Evolutionary conservation across 345 rosid species (phyloP).

Genomic region (Pugionium cornutum): DNA sequence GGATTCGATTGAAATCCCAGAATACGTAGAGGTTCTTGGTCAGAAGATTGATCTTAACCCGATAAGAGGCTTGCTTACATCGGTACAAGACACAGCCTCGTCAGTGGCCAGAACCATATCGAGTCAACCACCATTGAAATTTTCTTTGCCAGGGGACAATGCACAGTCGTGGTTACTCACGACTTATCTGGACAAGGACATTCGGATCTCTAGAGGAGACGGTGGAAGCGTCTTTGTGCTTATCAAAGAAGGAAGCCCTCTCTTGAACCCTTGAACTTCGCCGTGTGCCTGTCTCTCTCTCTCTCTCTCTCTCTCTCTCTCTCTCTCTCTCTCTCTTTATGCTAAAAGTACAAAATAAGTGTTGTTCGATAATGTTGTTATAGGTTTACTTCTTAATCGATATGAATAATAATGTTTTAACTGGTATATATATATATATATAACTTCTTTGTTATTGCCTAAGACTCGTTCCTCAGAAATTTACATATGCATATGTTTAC

Average conservation of each 20-base stretch:
- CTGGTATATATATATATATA: not conserved
- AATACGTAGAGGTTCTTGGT: constrained; percentile 77
- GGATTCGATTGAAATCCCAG: constrained; percentile 80
- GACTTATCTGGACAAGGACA: constrained; percentile 80
- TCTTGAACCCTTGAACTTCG: constrained; percentile 40
- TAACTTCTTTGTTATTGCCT: not conserved
- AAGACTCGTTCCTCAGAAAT: not conserved
- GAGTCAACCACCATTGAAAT: constrained; percentile 83
- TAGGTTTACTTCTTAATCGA: constrained; percentile 15
- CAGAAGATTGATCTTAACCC: constrained; percentile 78
- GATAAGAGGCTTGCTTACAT: constrained; percentile 64
- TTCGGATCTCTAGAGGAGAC: constrained; percentile 88
- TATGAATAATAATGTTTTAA: constrained; percentile 10
- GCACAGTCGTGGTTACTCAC: constrained; percentile 89
- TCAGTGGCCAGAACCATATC: constrained; percentile 83
- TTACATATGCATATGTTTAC: too few species aligned
- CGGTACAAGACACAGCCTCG: constrained; percentile 84
- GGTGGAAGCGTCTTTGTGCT: constrained; percentile 84
- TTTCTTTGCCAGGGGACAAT: constrained; percentile 59
- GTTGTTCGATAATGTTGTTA: constrained; percentile 5
- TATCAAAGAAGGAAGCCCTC: constrained; percentile 80
- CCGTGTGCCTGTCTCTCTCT: not conserved
- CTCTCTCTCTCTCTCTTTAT: not conserved
- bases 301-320: not conserved
- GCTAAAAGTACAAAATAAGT: constrained; percentile 7